Evolutionary conservation across 176 grass and related monocot species (phyloP), one percentile per base, ranked within the genome.

Genomic region (Zoysia pacifica): DNA sequence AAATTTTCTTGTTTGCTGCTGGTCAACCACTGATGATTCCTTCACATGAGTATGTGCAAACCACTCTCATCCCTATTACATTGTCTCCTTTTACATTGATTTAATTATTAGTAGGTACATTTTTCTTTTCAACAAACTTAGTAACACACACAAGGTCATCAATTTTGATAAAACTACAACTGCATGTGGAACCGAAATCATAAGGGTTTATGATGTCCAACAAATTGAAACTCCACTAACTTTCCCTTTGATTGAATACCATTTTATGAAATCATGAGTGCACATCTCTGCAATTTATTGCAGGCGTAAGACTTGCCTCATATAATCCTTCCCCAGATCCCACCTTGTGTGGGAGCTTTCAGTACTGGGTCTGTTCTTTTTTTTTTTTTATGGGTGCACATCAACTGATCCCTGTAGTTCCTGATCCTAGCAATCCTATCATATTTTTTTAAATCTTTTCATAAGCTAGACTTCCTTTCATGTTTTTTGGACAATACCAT

Each of bases 11-110:
- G 38, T 70, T 77, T 73, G 49, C 76, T 77, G 60, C 72, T 55
- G 85, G 74, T 43, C 65, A 72, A 7, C 79, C 80, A 63, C 76
- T 84, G 62, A 88, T 84, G 14, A 93, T 93, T 78, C 85, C 85
- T 65, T 86, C 90, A 15, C 88, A 90, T 48, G 83, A 93, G 93
- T 92, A 89, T 72, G 87, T 87, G 48, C 7, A 65, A 50, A 56
- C 60, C 58, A 84, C 47, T 71, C 71, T 59, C 48, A 13, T 58
- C 61, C 16, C 38, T 60, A 44, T 73, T 41, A 38, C 6, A 18
- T 36, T 65, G n/a, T 71, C 43, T 88, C 38, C 53, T 14, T 55
- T 62, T 16, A 80, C 47, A 70, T 42, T 38, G 41, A 20, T 54
- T 78, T 77, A 40, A 5, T 19, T 11, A n/a, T 77, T 40, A 36